Conservation (phyloP, 495 filamentous ascomycete species). For the Extremus antarcticus region DNA sequence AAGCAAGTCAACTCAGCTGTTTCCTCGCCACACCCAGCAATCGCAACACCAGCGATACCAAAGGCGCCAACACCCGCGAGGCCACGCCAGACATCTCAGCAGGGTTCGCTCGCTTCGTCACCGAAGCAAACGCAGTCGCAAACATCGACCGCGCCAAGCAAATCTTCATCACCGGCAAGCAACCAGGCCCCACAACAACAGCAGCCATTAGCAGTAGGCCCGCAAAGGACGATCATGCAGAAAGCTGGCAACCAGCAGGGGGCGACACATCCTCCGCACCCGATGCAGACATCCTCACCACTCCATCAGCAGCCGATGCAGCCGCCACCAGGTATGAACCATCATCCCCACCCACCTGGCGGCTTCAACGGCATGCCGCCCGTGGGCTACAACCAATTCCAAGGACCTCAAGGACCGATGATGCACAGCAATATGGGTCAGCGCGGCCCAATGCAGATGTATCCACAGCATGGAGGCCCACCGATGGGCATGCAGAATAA, state of each 20-base stretch:
- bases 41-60: slow-evolving; percentile 70
- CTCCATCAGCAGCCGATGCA: slow-evolving; percentile 38
- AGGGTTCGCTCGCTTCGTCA: slow-evolving; percentile 62
- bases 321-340: slow-evolving; percentile 38
- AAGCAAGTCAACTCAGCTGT: slow-evolving; percentile 37
- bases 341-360: slow-evolving; percentile 38
- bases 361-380: slow-evolving; percentile 31
- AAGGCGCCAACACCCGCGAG: slow-evolving; percentile 66
- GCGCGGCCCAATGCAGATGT: slow-evolving; percentile 25
- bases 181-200: slow-evolving; percentile 26
- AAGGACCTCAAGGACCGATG: slow-evolving; percentile 22
- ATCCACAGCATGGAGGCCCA: slow-evolving; percentile 29
- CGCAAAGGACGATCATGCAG: slow-evolving; percentile 27
- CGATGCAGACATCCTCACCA: slow-evolving; percentile 37
- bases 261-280: slow-evolving; percentile 31
- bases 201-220: slow-evolving; percentile 35
- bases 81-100: slow-evolving; percentile 66
- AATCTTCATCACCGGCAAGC: slow-evolving; percentile 55
- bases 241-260: slow-evolving; percentile 25
- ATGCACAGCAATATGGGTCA: slow-evolving; percentile 26
- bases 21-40: slow-evolving; percentile 66
- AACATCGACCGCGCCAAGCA: slow-evolving; percentile 38
- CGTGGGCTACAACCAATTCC: slow-evolving; percentile 26
- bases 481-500: slow-evolving; percentile 43
- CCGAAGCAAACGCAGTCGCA: slow-evolving; percentile 49